Base-by-base conservation (phyloP, 805 yeast species). In the Saturnispora kantuleensis region DNA sequence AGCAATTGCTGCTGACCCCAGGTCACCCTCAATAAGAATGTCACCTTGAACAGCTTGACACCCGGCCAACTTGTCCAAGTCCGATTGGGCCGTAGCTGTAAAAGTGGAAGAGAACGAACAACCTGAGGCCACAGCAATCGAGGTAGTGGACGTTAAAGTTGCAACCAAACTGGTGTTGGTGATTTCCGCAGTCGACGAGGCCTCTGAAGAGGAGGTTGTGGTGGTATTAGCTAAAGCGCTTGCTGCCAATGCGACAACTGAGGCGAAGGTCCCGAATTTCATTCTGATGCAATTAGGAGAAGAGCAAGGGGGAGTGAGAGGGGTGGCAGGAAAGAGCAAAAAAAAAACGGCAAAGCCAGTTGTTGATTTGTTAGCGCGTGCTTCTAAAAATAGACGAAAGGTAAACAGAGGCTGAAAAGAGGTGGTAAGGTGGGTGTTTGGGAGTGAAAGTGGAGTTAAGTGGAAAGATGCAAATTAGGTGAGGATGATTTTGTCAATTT, bases 41-140 rank as follows among this genome's bases (percentile, higher is more conserved):
- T 81, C 81, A 74, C 96, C 97, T 52, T 76, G 74, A 54, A 93
- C 73, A 50, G 87, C 83, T 33, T 75, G 65, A 77, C 98, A 93
- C 39, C 79, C 71, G 41, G 85, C 65, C 44, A 83, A 75, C 26
- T 64, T 58, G 57, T 87, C 95, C 60, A 90, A 77, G 55, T 87
- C 89, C 30, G 84, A 56, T 67, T 88, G 87, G 36, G 80, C 76
- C 45, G 93, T 78, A 56, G 87, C 95, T 43, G 95, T 84, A 52
- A 70, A 70, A 54, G 72, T 69, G 41, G 68, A 64, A 28, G 69
- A 57, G 69, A 81, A 77, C 33, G 84, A 71, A 75, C 94, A 84
- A 28, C 79, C 76, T 7, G 77, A 76, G 50, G 76, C 73, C 42
- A 73, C 66, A 21, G 69, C 56, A 52, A 64, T 58, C 10, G 73